Percentiles rank a stretch among this genome's conserved stretches.
These are phyloP conservation scores for Mrakia hoshinonis DNA, from an alignment of 768 basidiomycete genomes.

Conservation along the genomic window DNA sequence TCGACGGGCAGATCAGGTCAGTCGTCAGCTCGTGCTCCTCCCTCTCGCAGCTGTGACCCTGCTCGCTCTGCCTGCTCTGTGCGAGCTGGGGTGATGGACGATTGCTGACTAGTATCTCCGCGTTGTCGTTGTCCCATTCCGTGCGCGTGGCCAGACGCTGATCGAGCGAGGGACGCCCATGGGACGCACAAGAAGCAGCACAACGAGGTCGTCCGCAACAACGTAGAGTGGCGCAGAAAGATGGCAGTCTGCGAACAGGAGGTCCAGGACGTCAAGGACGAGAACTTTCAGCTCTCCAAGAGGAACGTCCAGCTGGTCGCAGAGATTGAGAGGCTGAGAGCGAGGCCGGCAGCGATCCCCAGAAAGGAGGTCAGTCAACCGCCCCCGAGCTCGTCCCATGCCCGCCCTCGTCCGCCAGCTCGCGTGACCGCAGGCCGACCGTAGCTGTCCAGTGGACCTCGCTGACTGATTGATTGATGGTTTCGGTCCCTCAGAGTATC, in stretches of 20 bases:
- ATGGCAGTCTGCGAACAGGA: background rate
- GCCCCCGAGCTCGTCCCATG: background rate
- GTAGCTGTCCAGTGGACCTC: background rate
- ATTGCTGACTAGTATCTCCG: too few relatives aligned
- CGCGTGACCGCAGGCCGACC: too few relatives aligned
- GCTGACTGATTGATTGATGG: background rate
- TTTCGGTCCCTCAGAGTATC: background rate
- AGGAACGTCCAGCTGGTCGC: constrained; percentile 1
- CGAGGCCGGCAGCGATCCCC: background rate
- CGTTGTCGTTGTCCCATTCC: background rate
- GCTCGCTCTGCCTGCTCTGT: background rate
- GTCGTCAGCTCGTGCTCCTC: background rate
- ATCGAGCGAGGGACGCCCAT: background rate
- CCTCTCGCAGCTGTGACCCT: background rate
- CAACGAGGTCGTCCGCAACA: constrained; percentile 6
- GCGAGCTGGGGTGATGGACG: too few relatives aligned
- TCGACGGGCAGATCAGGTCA: background rate
- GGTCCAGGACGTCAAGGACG: background rate
- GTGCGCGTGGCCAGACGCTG: background rate
- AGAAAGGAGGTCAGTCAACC: background rate
- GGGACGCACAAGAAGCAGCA: background rate
- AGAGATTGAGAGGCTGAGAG: background rate
- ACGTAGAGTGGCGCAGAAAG: constrained; percentile 9
- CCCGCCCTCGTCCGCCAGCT: background rate
- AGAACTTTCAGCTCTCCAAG: constrained; percentile 1